Evolutionary conservation across 768 basidiomycete genomes (phyloP), one percentile per base, ranked within the genome.

Genomic region (Cystofilobasidium capitatum): DNA sequence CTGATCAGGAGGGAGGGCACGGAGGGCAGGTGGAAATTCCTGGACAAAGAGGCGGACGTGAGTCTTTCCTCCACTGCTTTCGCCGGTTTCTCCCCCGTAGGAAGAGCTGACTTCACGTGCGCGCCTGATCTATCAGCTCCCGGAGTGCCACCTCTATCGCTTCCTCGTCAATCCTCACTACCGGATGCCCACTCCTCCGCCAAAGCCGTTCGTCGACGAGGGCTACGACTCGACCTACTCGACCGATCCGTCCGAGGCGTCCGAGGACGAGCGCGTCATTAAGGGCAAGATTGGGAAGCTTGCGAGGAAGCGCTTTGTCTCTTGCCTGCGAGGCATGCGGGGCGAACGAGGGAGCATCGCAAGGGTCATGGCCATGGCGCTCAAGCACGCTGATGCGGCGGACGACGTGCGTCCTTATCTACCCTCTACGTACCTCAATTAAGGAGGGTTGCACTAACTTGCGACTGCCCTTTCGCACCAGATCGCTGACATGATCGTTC

Each of bases 331-430:
- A 24, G 86, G 84, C 9, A 79, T 98, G 73, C 86, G 86, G 9
- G 92, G 92, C 3, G 85, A 86, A 72, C 81, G 92, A 66, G 91
- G 89, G 7, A 91, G 93, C 76, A 85, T 98, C 44, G 96, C 91
- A 37, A 82, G 91, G 29, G 91, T 89, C 69, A 99, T 98, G 96
- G 84, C 88, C n/a, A 98, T 98, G 75, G 89, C 91, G 70, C 81
- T 99, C 49, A 91, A 93, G 75, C 91, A 94, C 74, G 94, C 93
- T 1, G 94, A 98, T 77, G 92, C 92, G 22, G 91, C 93, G 22
- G 85, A 87, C 65, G 93, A 96, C 81, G 93, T 91, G 72, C 36
- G 73, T 70, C 57, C 3, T 20, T 20, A 16, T 45, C 40, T 20
- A 10, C 40, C 40, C 40, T 42, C 40, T 20, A 10, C 40, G 10